Evolutionary conservation across 108 stramenopile genomes (phyloP), one percentile per base, ranked within the genome.

Genomic region (Nitzschia sp.): DNA sequence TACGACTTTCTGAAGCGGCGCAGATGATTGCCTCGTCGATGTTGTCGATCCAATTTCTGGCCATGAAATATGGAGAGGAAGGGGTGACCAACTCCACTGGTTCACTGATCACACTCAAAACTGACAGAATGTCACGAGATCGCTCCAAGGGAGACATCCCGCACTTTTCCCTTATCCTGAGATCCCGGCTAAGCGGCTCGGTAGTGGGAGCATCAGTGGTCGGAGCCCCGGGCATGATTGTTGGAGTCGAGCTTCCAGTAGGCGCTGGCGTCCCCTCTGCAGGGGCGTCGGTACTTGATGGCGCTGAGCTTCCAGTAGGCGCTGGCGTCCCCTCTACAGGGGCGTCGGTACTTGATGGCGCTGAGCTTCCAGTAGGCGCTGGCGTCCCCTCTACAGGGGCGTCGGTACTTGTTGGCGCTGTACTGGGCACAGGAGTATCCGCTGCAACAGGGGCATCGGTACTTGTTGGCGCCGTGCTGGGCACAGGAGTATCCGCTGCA

Each of bases 31-130:
- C 78, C 56, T 68, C 72, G 72, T 87, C 86, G 1, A 58, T 52
- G 48, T 77, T 66, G 27, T 77, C 83, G 2, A 87, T 44, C 86
- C 86, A 87, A 11, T 72, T 36, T 27, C 80, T 69, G 2, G 86
- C 80, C 60, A 46, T 44, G 53, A 61, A 84, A 58, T 87, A 80
- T 35, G 78, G 66, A 60, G 80, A 58, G 3, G 26, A n/a, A 2
- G 65, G 62, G 26, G 55, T 67, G 16, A 66, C 16, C 25, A 74
- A 36, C n/a, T 30, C 21, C 5, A 46, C 46, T 22, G 50, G 35
- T 11, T 80, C 65, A 16, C 74, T 75, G 16, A 75, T 60, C 6
- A 47, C 30, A 29, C 54, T 45, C 17, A 83, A 50, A 45, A 79
- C 68, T 36, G 58, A 52, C 26, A 83, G 53, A 31, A 83, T 63